These are phyloP conservation scores for Thelephora aurantiotincta DNA, from an alignment of 768 basidiomycete species.

Conservation along the genomic window DNA sequence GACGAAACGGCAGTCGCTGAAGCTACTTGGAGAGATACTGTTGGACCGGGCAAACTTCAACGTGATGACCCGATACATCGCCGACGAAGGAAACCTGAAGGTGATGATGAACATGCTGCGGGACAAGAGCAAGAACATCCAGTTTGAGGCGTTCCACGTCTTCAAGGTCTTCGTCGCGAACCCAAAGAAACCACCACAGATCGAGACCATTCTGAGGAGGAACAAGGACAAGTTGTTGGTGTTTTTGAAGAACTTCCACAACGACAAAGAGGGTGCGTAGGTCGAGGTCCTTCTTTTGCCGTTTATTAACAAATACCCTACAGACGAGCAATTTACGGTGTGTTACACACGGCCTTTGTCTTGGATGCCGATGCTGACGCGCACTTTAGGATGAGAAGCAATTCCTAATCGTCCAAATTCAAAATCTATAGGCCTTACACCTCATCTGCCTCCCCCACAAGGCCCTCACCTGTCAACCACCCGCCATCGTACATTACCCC, in stretches of 20 bases:
- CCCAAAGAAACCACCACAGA: constrained; percentile 95
- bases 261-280: constrained; percentile 83
- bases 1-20: constrained; percentile 98
- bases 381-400: constrained; percentile 73
- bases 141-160: constrained; percentile 99
- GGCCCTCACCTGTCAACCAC: too few relatives aligned
- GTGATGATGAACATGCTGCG: constrained; percentile 99
- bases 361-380: not conserved
- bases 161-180: constrained; percentile 99
- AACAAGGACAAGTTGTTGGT: constrained; percentile 89
- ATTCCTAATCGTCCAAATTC: constrained; percentile 88
- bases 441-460: not conserved
- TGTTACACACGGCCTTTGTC: constrained; percentile 10
- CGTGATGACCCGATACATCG: constrained; percentile 97
- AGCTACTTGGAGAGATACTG: constrained; percentile 93
- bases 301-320: not conserved
- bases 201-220: constrained; percentile 76
- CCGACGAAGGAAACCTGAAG: constrained; percentile 91
- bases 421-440: constrained; percentile 37
- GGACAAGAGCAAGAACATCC: constrained; percentile 98
- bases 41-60: constrained; percentile 96
- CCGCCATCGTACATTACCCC: too few relatives aligned
- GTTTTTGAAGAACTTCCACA: constrained; percentile 91
- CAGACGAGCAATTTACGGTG: constrained; percentile 92
- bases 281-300: not conserved